Evolutionary conservation across 1,284 basidiomycete genomes (phyloP).

Genomic region (Boletus smithii): DNA sequence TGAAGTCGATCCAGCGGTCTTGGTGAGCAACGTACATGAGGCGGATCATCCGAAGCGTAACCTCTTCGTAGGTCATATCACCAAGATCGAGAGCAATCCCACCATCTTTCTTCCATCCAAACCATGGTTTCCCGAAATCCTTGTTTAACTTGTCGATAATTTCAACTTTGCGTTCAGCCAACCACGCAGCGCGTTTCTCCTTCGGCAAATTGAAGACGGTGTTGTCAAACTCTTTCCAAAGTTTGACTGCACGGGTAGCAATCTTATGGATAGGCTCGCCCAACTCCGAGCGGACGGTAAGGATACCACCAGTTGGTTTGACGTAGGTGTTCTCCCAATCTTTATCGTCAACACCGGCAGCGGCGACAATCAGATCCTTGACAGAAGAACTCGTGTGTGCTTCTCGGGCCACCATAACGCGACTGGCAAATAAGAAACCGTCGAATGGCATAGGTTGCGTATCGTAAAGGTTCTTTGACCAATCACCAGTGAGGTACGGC

Average conservation of each 20-base stretch:
- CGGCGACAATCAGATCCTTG: constrained; percentile 95
- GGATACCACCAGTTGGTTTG: constrained; percentile 92
- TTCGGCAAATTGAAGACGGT: constrained; percentile 92
- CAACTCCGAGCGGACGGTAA: constrained; percentile 96
- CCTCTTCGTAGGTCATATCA: constrained; percentile 99
- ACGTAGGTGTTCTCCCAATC: constrained; percentile 95
- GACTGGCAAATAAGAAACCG: constrained; percentile 92
- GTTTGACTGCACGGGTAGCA: constrained; percentile 91
- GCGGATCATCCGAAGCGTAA: constrained; percentile 84
- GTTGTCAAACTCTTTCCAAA: constrained; percentile 99
- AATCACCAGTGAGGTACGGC: constrained; percentile 96
- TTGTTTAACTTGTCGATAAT: constrained; percentile 91
- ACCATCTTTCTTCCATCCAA: constrained; percentile 91
- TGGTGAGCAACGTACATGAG: constrained; percentile 93
- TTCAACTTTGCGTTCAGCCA: constrained; percentile 83
- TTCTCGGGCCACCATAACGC: constrained; percentile 98
- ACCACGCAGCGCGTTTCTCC: constrained; percentile 91
- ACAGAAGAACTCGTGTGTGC: constrained; percentile 92
- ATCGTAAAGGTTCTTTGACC: constrained; percentile 80
- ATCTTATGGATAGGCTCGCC: constrained; percentile 99
- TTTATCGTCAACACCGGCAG: constrained; percentile 87
- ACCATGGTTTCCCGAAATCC: constrained; percentile 97
- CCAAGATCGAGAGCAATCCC: constrained; percentile 81
- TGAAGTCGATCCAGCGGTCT: constrained; percentile 90
- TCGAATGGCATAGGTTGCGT: constrained; percentile 99